A percentile compares a stretch with the other conserved stretches of the same genome.
Evolutionary conservation across 805 yeast species (phyloP).

Genomic region (Jamesozyma lodderae): DNA sequence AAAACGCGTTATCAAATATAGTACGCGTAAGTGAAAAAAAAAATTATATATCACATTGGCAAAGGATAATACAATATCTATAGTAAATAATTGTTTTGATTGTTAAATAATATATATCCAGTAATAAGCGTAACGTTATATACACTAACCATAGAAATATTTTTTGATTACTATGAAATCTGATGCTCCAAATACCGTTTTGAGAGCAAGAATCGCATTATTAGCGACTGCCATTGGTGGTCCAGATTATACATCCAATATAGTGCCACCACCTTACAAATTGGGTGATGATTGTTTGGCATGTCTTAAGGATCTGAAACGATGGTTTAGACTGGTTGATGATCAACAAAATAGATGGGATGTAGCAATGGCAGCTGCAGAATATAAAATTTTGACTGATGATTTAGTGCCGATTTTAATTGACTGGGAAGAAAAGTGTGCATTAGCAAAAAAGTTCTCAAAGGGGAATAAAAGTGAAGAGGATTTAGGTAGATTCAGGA

Average conservation of each 20-base stretch:
- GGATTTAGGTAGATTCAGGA: slow-evolving; percentile 18
- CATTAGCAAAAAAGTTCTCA: slow-evolving; percentile 15
- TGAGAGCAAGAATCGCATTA: slow-evolving; percentile 68
- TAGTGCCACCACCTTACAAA: slow-evolving; percentile 48
- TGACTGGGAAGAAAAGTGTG: slow-evolving; percentile 51
- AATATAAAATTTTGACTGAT: slow-evolving; percentile 58
- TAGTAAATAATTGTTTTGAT: too few species aligned
- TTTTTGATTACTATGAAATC: neutral
- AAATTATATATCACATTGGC: too few species aligned
- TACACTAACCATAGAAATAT: too few species aligned
- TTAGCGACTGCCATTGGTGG: slow-evolving; percentile 90
- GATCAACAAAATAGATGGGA: slow-evolving; percentile 60
- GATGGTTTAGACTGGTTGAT: slow-evolving; percentile 82
- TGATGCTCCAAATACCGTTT: slow-evolving; percentile 22
- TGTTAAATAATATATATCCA: too few species aligned
- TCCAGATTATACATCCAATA: slow-evolving; percentile 51
- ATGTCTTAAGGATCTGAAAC: slow-evolving; percentile 76
- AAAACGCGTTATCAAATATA: too few species aligned
- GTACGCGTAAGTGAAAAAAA: too few species aligned
- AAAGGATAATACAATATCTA: too few species aligned
- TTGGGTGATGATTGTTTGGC: slow-evolving; percentile 74
- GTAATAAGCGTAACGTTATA: too few species aligned
- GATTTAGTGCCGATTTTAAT: slow-evolving; percentile 70
- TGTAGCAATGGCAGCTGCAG: slow-evolving; percentile 83
- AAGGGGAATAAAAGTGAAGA: slow-evolving; percentile 18